These are phyloP conservation scores for Ceratopteris richardii DNA, from an alignment of 75 land plant species.

Conservation along the genomic window DNA sequence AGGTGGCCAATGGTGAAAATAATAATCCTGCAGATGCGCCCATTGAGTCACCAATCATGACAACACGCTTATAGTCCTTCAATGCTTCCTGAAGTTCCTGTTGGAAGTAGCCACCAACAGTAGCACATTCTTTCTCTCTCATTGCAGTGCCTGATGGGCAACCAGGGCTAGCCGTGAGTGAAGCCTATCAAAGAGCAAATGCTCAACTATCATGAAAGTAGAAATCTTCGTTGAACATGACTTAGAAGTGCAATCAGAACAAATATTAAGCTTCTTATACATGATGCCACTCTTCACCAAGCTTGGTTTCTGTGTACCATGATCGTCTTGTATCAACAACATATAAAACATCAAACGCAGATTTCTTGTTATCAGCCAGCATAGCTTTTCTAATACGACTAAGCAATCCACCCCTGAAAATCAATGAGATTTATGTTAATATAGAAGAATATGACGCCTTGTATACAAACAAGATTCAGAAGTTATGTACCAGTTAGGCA, in stretches of 20 bases:
- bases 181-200: no score
- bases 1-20: constrained; percentile 34
- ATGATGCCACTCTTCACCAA: not conserved
- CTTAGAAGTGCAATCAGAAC: no score
- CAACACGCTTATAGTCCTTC: constrained; percentile 22
- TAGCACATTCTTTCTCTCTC: constrained; percentile 1
- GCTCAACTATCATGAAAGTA: no score
- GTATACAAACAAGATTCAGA: not conserved
- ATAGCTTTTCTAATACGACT: constrained; percentile 19
- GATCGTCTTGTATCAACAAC: constrained; percentile 38
- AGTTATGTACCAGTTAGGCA: constrained; percentile 30
- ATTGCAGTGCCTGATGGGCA: not conserved
- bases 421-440: not conserved
- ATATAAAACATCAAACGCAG: constrained; percentile 32
- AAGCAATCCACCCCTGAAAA: constrained; percentile 31
- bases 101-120: constrained; percentile 18
- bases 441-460: not conserved
- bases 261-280: not conserved
- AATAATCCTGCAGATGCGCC: constrained; percentile 36
- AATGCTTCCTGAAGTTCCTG: constrained; percentile 22
- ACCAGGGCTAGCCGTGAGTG: no score
- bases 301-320: constrained; percentile 31
- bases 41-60: constrained; percentile 43
- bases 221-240: no score
- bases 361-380: constrained; percentile 2